Evolutionary conservation across 1,284 basidiomycete genomes (phyloP).

Genomic region (Irpex sp.): DNA sequence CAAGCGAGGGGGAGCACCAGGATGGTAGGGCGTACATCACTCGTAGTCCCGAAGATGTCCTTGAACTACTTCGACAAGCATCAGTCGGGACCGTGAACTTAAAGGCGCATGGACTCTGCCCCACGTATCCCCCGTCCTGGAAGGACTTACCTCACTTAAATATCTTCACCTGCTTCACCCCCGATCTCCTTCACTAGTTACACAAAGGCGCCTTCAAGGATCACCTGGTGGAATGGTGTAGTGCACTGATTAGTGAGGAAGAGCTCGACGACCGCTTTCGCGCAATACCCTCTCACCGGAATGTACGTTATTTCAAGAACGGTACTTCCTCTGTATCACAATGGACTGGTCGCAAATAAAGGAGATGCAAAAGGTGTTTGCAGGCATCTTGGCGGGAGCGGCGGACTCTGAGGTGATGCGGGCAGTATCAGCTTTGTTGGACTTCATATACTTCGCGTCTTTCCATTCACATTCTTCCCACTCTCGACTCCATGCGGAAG

Average conservation of each 20-base stretch:
- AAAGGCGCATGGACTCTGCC: constrained; percentile 2
- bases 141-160: constrained; percentile 21
- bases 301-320: constrained; percentile 20
- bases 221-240: constrained; percentile 26
- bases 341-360: constrained; percentile 27
- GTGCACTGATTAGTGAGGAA: background rate
- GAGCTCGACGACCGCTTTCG: constrained; percentile 19
- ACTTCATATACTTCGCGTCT: constrained; percentile 26
- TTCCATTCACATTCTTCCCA: constrained; percentile 18
- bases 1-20: constrained; percentile 10
- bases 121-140: constrained; percentile 27
- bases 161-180: constrained; percentile 24
- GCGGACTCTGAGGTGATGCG: constrained; percentile 7
- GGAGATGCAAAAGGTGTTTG: constrained; percentile 23
- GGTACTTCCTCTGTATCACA: constrained; percentile 25
- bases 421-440: constrained; percentile 19
- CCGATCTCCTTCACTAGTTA: constrained; percentile 29
- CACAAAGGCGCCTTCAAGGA: constrained; percentile 29
- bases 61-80: constrained; percentile 3
- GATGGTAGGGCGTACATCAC: background rate
- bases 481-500: background rate
- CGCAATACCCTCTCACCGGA: constrained; percentile 9
- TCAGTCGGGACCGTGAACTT: background rate
- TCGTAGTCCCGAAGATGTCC: constrained; percentile 7
- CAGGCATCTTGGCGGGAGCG: constrained; percentile 16